Base-by-base conservation (phyloP, 331 rosid species). In the Quercus phellos region DNA sequence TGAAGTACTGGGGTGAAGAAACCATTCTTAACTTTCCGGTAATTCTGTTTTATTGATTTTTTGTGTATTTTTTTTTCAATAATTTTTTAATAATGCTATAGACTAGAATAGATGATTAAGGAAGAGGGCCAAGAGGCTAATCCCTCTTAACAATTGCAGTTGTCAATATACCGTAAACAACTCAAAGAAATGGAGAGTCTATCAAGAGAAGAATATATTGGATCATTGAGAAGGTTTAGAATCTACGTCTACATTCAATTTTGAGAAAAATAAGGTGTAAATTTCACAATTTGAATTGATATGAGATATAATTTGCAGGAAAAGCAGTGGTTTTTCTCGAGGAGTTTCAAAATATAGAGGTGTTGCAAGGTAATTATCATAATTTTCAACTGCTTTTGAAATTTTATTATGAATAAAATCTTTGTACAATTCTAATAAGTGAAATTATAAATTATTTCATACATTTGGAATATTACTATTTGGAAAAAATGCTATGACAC, bases 1-100 rank as follows among this genome's bases (percentile, higher is more conserved):
- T 85, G 4, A 85, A 85, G 18, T 85, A 78, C 55, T 81, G 88
- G 88, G 88, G 88, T 55, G 81, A 21, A 29, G 85, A 81, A 75
- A 81, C 88, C 83, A 78, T 85, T 78, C 88, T 85, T n/a, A 85
- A 85, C 79, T 85, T 85, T 71, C 81, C 84, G 81, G 88, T 85
- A 78, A 74, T 24, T 64, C 35, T 18, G 30, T 58, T 58, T 58
- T 4, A 8, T 58, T 58, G 32, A 58, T 58, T 8, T 9, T 58
- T 9, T 24, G 22, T 22, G 32, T 1, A 10, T 4, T 22, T 58
- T 10, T 22, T 2, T 58, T 58, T n/a, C 0, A 24, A 55, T 55
- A 6, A 7, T 55, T 18, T 55, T 56, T 8, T 0, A 10, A 56
- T 56, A 56, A 55, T 18, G 21, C 60, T 9, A 56, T 56, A 56